Evolutionary conservation across 169 alveolate genomes (phyloP), one percentile per base, ranked within the genome.

Genomic region (Cryptosporidium parvum): DNA sequence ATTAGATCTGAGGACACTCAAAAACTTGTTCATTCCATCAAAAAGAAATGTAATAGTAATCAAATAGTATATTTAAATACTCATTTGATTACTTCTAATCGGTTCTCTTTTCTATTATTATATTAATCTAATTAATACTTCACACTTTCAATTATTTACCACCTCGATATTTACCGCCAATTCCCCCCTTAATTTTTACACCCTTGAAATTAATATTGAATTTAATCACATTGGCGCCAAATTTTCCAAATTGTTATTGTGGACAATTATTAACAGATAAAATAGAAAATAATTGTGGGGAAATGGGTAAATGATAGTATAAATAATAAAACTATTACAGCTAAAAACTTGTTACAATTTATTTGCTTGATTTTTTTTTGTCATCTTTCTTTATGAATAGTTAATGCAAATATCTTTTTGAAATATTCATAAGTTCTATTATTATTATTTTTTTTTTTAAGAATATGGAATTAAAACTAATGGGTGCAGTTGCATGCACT

Each of bases 91-190:
- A 2, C 12, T 48, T 5, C 56, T 48, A n/a, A 48, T 14, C 8
- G 3, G 1, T 14, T 2, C 7, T 48, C 21, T 16, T 48, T 1
- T 2, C 56, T 48, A 48, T 1, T 5, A 23, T 14, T 48, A 48
- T 21, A 48, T 14, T 16, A 48, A 48, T 48, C 56, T 48, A 14
- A 14, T 48, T 48, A 48, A n/a, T 0, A n/a, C 0, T 21, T 56
- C 67, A 56, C 67, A 56, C 67, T 9, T 52, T 56, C 26, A 56
- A 56, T 23, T 9, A 56, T 56, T 56, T n/a, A 56, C 2, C 67
- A 23, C 29, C 67, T 26, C 14, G 67, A n/a, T 26, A 8, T 56
- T 56, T 56, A 16, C 67, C 67, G 67, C 67, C 35, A 23, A 56
- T n/a, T 26, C 12, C 48, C 14, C 14, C 48, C 12, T 56, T 56